Conservation (phyloP, 495 filamentous ascomycete species). For the Extremus antarcticus region DNA sequence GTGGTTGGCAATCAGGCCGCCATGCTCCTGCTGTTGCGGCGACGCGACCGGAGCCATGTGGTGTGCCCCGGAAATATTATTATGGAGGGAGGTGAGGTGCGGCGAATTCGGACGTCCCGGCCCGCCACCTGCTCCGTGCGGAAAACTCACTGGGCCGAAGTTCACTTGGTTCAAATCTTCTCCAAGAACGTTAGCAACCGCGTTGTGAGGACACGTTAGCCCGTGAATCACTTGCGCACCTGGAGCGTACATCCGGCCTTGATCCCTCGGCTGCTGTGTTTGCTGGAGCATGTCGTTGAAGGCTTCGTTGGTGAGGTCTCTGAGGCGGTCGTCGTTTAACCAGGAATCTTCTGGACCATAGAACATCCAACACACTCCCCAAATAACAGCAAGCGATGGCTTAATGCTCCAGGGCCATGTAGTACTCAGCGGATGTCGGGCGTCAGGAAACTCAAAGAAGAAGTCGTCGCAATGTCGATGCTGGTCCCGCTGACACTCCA, state of each 20-base stretch:
- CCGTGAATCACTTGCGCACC: constrained; percentile 6
- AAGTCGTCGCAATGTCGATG: constrained; percentile 10
- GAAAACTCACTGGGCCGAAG: not conserved
- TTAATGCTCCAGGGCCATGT: constrained; percentile 45
- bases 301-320: too few species aligned
- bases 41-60: too few species aligned
- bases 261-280: too few species aligned
- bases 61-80: too few species aligned
- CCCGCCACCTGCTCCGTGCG: not conserved
- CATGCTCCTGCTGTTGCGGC: not conserved
- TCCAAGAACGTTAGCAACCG: not conserved
- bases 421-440: constrained; percentile 36
- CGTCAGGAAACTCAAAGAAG: constrained; percentile 32
- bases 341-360: too few species aligned
- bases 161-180: not conserved
- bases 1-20: too few species aligned
- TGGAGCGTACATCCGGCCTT: too few species aligned
- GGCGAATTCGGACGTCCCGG: too few species aligned
- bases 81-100: too few species aligned
- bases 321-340: too few species aligned
- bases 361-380: constrained; percentile 50
- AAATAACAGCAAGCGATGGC: constrained; percentile 41
- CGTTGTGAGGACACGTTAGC: too few species aligned
- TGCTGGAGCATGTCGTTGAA: too few species aligned
- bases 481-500: constrained; percentile 12